A percentile compares a stretch with the other conserved stretches of the same genome.
These are phyloP conservation scores for Spathaspora boniae DNA, from an alignment of 805 yeast species.

Conservation along the genomic window DNA sequence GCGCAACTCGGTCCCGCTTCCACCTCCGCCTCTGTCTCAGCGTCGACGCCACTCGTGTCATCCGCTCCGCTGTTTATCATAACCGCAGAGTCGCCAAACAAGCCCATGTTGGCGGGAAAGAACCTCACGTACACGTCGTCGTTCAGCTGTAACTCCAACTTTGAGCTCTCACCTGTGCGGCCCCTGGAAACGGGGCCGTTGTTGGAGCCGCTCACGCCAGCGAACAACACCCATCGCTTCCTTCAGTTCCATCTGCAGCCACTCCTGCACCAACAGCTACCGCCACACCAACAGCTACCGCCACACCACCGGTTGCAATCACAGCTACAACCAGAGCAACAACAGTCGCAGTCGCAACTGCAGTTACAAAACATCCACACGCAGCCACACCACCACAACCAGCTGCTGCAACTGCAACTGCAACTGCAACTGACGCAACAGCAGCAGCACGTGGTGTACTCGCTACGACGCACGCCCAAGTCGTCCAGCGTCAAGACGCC, in stretches of 20 bases:
- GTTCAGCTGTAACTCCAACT: conserved; percentile 61
- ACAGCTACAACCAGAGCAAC: conserved; percentile 8
- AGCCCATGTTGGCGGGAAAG: conserved; percentile 38
- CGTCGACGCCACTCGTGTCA: conserved; percentile 4
- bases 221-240: conserved; percentile 14
- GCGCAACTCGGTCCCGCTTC: neutral
- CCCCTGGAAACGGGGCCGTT: conserved; percentile 61
- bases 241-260: conserved; percentile 1
- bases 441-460: conserved; percentile 4
- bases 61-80: conserved; percentile 19
- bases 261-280: conserved; percentile 5
- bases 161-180: conserved; percentile 60
- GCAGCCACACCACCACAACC: conserved; percentile 3
- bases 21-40: conserved; percentile 2
- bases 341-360: conserved; percentile 3
- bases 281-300: conserved; percentile 3
- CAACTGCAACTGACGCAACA: conserved; percentile 7
- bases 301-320: conserved; percentile 7
- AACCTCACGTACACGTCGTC: conserved; percentile 57
- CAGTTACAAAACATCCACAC: neutral
- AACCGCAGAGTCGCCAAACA: conserved; percentile 35
- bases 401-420: conserved; percentile 9
- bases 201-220: conserved; percentile 63
- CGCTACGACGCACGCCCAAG: conserved; percentile 32
- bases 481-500: conserved; percentile 31